Conservation (phyloP, 345 rosid genomes). For the Toxicodendron radicans region DNA sequence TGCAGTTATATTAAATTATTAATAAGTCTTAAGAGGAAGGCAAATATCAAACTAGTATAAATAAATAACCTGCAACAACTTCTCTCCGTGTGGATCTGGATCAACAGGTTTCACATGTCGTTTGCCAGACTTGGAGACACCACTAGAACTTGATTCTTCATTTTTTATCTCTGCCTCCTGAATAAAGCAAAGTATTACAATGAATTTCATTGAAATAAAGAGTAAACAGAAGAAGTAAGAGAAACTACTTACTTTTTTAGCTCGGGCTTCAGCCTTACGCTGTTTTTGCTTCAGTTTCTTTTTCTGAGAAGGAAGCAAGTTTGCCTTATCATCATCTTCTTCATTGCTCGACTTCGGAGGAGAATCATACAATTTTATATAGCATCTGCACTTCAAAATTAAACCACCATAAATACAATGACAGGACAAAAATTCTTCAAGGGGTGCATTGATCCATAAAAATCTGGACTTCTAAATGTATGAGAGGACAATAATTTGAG, state of each 20-base stretch:
- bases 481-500: no score
- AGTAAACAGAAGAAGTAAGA: conserved; percentile 11
- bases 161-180: conserved; percentile 93
- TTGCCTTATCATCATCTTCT: conserved; percentile 78
- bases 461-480: no score
- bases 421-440: no score
- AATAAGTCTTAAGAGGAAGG: conserved; percentile 4
- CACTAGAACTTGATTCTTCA: conserved; percentile 71
- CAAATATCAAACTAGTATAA: not conserved
- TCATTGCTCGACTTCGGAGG: conserved; percentile 69
- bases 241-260: conserved; percentile 69
- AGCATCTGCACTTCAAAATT: conserved; percentile 67
- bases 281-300: conserved; percentile 91
- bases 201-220: conserved; percentile 18
- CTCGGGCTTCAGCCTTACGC: conserved; percentile 94
- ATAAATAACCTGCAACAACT: conserved; percentile 73
- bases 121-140: conserved; percentile 84
- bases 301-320: conserved; percentile 86
- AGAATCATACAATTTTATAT: conserved; percentile 78
- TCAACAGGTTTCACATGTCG: conserved; percentile 86
- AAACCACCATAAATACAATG: conserved; percentile 5
- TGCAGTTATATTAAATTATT: not conserved
- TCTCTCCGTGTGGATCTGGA: conserved; percentile 93
- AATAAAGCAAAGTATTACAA: conserved; percentile 23
- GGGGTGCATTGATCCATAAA: no score